Evolutionary conservation across 2,329 filamentous ascomycete genomes (phyloP), one percentile per base, ranked within the genome.

Genomic region (Epichloe gansuensis): DNA sequence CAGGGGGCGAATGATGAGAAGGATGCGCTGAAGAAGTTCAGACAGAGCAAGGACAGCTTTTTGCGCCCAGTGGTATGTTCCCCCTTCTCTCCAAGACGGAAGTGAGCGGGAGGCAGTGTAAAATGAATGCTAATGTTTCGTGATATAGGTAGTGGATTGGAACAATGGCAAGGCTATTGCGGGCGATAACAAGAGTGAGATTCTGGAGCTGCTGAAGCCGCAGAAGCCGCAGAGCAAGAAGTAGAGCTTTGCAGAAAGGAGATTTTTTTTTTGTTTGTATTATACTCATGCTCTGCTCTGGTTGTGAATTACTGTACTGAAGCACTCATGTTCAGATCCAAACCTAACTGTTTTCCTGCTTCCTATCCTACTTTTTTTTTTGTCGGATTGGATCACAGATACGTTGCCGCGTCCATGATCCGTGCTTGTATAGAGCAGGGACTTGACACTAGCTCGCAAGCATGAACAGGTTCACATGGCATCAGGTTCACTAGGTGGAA

Each of bases 131-230:
- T 47, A 38, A 53, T 17, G 44, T 13, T 39, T 5, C 23, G 34
- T 44, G 21, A 11, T 34, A 17, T 31, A 68, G 78, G 71, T 85
- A 53, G 91, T 97, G 50, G 91, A 97, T 66, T 97, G 93, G 93
- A 88, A 85, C 65, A 90, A 91, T 66, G 93, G 90, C 57, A 86
- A 82, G 66, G 91, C 84, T 46, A 74, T 86, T 71, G 73, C 80
- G 27, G 87, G 88, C 21, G 87, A 87, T 49, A 83, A 86, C 57
- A 84, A 95, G 72, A 95, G 89, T 15, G 86, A 91, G 71, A 96
- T 97, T 55, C 69, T 95, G 64, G 89, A 85, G 69, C 75, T 95
- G 68, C 69, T 96, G 50, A 78, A 81, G 53, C 73, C 78, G 25
- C 51, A 51, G 31, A 51, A 81, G 53, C 73, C 78, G 25, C 51